These are phyloP conservation scores for Verticillium alfalfae DNA, from an alignment of 2,329 filamentous ascomycete species.

Conservation along the genomic window DNA sequence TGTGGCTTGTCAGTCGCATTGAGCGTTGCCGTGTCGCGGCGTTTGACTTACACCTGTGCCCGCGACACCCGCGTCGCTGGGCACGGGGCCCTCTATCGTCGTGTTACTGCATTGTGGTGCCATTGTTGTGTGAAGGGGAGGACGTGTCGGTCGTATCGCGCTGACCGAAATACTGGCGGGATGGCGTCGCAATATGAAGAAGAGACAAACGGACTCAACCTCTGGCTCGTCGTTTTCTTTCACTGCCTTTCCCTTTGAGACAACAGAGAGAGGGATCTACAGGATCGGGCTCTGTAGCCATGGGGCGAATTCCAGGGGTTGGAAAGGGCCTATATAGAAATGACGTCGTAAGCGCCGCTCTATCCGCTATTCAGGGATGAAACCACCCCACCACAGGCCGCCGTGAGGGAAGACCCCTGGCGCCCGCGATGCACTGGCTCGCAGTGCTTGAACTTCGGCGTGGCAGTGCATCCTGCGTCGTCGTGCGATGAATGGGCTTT, in stretches of 20 bases:
- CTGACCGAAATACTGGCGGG: neutral
- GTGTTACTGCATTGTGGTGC: constrained; percentile 3
- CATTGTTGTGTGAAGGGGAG: neutral
- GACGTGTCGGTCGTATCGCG: neutral
- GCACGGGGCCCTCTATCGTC: constrained; percentile 31
- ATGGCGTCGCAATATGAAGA: neutral
- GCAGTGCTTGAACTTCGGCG: neutral
- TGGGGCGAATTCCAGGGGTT: neutral
- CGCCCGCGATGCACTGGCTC: neutral
- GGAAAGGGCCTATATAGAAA: neutral
- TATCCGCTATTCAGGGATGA: neutral
- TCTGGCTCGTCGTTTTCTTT: neutral
- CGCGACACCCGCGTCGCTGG: constrained; percentile 52
- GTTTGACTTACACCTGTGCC: constrained; percentile 44
- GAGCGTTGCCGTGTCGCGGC: neutral
- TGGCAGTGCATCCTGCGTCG: neutral
- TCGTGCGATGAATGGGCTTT: neutral
- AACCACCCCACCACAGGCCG: neutral
- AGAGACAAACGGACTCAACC: neutral
- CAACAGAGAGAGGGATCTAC: neutral
- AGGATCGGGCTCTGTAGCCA: neutral
- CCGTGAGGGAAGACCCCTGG: neutral
- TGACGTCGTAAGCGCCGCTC: constrained; percentile 1
- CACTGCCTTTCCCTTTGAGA: neutral
- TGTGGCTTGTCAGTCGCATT: neutral